A percentile compares a stretch with the other conserved stretches of the same genome.
Conservation (phyloP, 805 yeast genomes). For the Hanseniaspora thailandica region DNA sequence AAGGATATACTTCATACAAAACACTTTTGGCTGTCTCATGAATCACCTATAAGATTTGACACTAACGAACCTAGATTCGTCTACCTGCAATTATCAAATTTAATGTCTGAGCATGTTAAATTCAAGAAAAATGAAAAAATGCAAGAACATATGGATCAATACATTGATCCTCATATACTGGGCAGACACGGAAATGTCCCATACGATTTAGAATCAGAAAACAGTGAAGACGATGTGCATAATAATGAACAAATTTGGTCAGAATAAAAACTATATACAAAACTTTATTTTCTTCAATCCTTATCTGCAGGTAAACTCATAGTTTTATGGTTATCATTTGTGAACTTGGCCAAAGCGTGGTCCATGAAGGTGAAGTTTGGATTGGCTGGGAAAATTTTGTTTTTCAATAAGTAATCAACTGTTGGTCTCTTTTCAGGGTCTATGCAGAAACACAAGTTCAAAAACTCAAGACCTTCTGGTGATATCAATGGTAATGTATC, state of each 20-base stretch:
- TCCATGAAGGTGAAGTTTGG: constrained; percentile 38
- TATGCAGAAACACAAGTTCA: constrained; percentile 61
- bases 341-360: constrained; percentile 46
- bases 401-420: constrained; percentile 49
- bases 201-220: neutral
- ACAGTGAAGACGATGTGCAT: neutral
- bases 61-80: constrained; percentile 58
- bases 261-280: neutral
- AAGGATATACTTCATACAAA: constrained; percentile 26
- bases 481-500: constrained; percentile 61
- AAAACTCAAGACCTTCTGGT: constrained; percentile 52
- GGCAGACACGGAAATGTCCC: neutral
- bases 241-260: neutral
- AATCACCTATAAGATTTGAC: constrained; percentile 60
- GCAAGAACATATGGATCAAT: neutral
- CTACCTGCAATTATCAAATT: constrained; percentile 26
- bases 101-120: neutral
- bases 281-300: neutral
- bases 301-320: constrained; percentile 4
- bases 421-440: constrained; percentile 86
- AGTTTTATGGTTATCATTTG: constrained; percentile 33
- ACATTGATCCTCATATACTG: neutral
- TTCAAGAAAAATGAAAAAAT: neutral
- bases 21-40: constrained; percentile 49
- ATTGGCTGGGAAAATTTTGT: constrained; percentile 39